Base-by-base conservation (phyloP, 2,329 filamentous ascomycete species). In the Fusarium palustre region DNA sequence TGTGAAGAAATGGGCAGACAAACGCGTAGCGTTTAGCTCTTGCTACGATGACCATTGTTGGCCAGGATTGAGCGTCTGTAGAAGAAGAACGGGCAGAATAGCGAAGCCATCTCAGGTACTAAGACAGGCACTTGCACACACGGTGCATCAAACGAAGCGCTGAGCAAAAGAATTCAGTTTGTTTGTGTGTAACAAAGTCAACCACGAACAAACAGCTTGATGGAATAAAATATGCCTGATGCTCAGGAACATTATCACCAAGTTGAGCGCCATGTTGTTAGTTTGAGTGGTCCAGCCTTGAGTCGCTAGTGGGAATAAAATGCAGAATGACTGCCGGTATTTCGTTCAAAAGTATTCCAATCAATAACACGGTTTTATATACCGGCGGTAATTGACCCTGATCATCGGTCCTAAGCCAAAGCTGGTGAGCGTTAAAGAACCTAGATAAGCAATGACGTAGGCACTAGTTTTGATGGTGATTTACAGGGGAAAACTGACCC, bases 371-470 rank as follows among this genome's bases (percentile, higher is more conserved):
- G 24, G 34, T 52, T 52, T 20, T 52, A 39, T 28, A 30, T 41
- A 34, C 36, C 48, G 48, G 25, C 13, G 22, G 39, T 41, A 20
- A 41, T 15, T 10, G 9, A 52, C n/a, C 18, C n/a, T 52, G 48
- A 52, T 52, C 34, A 41, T 50, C 47, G 31, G 25, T n/a, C 7
- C 18, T 13, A 12, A 39, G 47, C 33, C 33, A 38, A 50, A 28
- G 33, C 22, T 50, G 48, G 34, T 39, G 42, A 48, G 28, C 12
- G 53, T 48, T 38, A 24, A 28, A 42, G 25, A 18, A 48, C n/a
- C n/a, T n/a, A n/a, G n/a, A n/a, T n/a, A n/a, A 36, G 45, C n/a
- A 25, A 64, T 74, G 72, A 74, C 72, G 72, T 75, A 61, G 70
- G 18, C 48, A 34, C 48, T 30, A 52, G 15, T 22, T 39, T 39